Conservation (phyloP, 2,329 filamentous ascomycete genomes). For the Verticillium albo-atrum region DNA sequence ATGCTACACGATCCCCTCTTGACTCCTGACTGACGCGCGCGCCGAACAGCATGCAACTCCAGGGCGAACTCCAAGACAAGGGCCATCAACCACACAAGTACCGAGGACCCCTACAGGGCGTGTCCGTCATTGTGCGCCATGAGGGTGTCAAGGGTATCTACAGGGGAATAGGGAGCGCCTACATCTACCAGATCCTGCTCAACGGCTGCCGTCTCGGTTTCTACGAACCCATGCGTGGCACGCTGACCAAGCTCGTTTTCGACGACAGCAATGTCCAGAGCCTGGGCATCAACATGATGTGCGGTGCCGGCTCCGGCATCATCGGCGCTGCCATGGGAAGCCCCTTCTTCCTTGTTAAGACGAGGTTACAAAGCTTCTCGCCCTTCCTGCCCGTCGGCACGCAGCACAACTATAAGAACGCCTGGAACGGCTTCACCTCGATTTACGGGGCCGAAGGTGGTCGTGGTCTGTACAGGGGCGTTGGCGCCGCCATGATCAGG, state of each 20-base stretch:
- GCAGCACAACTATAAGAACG: conserved; percentile 89
- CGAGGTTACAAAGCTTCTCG: conserved; percentile 87
- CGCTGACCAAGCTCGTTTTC: conserved; percentile 65
- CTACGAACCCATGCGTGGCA: conserved; percentile 87
- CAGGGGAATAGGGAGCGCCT: conserved; percentile 85
- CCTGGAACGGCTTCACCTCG: conserved; percentile 73
- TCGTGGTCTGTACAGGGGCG: conserved; percentile 80
- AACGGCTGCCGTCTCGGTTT: conserved; percentile 96
- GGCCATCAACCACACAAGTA: conserved; percentile 84
- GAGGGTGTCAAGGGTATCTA: conserved; percentile 84
- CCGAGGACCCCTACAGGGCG: conserved; percentile 84
- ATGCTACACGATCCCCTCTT: too few species aligned
- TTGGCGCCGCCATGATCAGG: conserved; percentile 89
- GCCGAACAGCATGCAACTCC: conserved; percentile 73
- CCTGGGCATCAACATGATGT: conserved; percentile 88
- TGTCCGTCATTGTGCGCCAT: conserved; percentile 83
- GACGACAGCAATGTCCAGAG: conserved; percentile 72
- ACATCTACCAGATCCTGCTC: conserved; percentile 92
- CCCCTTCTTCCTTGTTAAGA: conserved; percentile 98
- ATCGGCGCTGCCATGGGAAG: conserved; percentile 90
- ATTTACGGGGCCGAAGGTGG: conserved; percentile 78
- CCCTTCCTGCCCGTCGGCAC: conserved; percentile 91
- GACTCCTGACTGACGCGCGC: conserved; percentile 8
- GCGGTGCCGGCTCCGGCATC: conserved; percentile 83
- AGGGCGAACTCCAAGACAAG: conserved; percentile 90